Conservation (phyloP, 352 stramenopile species). For the Elongisporangium anandrum region DNA sequence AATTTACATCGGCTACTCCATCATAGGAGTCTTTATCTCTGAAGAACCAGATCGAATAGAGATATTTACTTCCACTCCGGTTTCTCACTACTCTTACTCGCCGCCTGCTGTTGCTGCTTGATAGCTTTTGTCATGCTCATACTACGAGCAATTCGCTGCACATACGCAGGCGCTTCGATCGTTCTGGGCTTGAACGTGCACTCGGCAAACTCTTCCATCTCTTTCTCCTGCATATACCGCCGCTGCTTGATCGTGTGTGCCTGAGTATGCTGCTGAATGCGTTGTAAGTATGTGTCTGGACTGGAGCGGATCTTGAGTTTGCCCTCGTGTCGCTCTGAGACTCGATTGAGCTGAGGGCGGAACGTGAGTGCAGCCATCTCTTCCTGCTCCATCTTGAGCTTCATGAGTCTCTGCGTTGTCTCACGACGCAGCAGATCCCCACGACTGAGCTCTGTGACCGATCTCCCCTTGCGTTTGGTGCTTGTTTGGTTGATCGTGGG, state of each 20-base stretch:
- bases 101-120: slow-evolving; percentile 48
- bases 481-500: slow-evolving; percentile 74
- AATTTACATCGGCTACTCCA: neutral
- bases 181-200: slow-evolving; percentile 84
- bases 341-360: slow-evolving; percentile 63
- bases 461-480: slow-evolving; percentile 53
- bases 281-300: slow-evolving; percentile 78
- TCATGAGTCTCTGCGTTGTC: slow-evolving; percentile 77
- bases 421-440: slow-evolving; percentile 72
- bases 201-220: slow-evolving; percentile 78
- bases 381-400: slow-evolving; percentile 85
- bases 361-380: slow-evolving; percentile 83
- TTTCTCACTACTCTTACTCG: slow-evolving; percentile 35
- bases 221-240: slow-evolving; percentile 71
- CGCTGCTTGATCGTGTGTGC: slow-evolving; percentile 69
- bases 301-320: slow-evolving; percentile 76
- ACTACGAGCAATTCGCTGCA: slow-evolving; percentile 77
- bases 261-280: slow-evolving; percentile 75
- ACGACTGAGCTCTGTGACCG: slow-evolving; percentile 76
- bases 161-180: slow-evolving; percentile 79
- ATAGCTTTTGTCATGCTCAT: slow-evolving; percentile 68
- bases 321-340: slow-evolving; percentile 60
- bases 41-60: too few species aligned
- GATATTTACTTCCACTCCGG: slow-evolving; percentile 61
- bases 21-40: too few species aligned